Evolutionary conservation across 495 filamentous ascomycete genomes (phyloP).

Genomic region (Recurvomyces mirabilis): DNA sequence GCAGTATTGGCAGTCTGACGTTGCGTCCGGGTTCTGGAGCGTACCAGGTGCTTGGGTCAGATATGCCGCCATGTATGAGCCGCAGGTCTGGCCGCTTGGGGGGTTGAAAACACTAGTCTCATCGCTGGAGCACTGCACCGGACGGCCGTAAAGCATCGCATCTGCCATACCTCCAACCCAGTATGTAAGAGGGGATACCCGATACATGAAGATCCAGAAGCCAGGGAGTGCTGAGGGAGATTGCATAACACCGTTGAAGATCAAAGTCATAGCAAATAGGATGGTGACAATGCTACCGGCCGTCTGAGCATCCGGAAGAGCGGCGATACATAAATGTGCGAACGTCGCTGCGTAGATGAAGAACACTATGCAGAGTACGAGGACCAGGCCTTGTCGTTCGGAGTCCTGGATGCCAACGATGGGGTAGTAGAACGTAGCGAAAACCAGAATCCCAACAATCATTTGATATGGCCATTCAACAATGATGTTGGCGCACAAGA

Average conservation of each 20-base stretch:
- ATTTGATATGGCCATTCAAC: conserved; percentile 44
- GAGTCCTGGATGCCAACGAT: conserved; percentile 35
- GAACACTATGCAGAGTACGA: conserved; percentile 51
- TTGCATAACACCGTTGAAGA: conserved; percentile 54
- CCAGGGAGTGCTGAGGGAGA: conserved; percentile 38
- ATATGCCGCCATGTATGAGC: conserved; percentile 45
- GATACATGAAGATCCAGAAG: conserved; percentile 25
- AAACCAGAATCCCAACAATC: conserved; percentile 40
- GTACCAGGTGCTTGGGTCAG: conserved; percentile 38
- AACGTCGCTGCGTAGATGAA: conserved; percentile 12
- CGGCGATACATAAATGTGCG: conserved; percentile 13
- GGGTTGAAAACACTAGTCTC: conserved; percentile 12
- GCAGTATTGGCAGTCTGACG: conserved; percentile 51
- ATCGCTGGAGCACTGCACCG: conserved; percentile 4
- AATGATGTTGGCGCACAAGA: conserved; percentile 40
- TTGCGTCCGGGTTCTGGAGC: conserved; percentile 42
- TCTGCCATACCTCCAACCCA: conserved; percentile 11
- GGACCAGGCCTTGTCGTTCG: conserved; percentile 48
- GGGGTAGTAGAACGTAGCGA: conserved; percentile 44
- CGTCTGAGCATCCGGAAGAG: conserved; percentile 13
- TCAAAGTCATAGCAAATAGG: conserved; percentile 34
- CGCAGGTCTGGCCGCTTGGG: conserved; percentile 17
- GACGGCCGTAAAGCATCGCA: conserved; percentile 2
- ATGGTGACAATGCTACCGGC: conserved; percentile 9
- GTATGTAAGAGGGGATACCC: conserved; percentile 45